A percentile compares a stretch with the other conserved stretches of the same genome.
phyloP scores from a whole-genome alignment of 345 rosid genomes.

The Boechera divaricarpa region DNA sequence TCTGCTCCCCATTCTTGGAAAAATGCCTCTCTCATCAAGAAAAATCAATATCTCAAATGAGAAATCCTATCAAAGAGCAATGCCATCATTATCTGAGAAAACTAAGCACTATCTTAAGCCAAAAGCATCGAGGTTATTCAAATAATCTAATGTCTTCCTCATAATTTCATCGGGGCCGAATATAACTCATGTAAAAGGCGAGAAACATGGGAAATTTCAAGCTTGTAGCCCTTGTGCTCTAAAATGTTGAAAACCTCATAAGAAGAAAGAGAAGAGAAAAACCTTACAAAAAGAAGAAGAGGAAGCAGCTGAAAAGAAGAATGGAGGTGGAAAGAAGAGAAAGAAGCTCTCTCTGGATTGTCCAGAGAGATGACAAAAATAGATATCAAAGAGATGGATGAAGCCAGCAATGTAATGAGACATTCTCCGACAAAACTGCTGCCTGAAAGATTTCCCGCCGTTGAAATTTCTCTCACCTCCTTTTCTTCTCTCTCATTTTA shows the following conservation, averaged over 20 bases:
- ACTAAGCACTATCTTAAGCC: constrained; percentile 1
- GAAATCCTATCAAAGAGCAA: constrained; percentile 16
- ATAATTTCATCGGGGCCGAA: too few relatives aligned
- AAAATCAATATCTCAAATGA: constrained; percentile 4
- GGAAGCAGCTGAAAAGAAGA: background rate
- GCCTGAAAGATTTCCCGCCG: constrained; percentile 24
- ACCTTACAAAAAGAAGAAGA: constrained; percentile 22
- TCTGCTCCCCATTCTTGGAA: constrained; percentile 54
- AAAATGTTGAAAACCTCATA: background rate
- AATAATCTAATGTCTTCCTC: too few relatives aligned
- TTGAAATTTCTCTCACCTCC: constrained; percentile 5
- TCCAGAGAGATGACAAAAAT: constrained; percentile 28
- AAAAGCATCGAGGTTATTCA: background rate
- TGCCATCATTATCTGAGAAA: constrained; percentile 22
- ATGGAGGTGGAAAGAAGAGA: constrained; percentile 33
- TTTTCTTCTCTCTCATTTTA: constrained; percentile 28
- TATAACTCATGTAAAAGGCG: background rate
- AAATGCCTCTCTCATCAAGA: constrained; percentile 25
- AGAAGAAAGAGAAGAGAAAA: background rate
- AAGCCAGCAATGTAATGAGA: constrained; percentile 26
- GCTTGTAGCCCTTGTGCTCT: constrained; percentile 17
- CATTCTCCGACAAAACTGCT: constrained; percentile 41
- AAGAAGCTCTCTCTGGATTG: constrained; percentile 21
- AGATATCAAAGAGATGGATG: constrained; percentile 16
- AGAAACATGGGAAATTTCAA: background rate